These are phyloP conservation scores for Aspergillus uvarum DNA, from an alignment of 2,329 filamentous ascomycete species.

Conservation along the genomic window DNA sequence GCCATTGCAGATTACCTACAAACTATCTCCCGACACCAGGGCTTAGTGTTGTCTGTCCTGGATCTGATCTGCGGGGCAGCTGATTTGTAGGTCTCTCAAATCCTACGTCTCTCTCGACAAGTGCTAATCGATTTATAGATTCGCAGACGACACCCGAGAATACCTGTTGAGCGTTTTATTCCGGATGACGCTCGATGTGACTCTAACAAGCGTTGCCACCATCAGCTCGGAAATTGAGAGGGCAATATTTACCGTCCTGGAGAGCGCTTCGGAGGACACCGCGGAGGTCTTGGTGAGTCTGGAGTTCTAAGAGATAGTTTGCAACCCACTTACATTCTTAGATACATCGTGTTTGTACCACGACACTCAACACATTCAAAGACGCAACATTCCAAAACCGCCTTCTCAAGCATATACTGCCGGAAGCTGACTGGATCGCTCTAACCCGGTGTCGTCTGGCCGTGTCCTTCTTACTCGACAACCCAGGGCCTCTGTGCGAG, in stretches of 20 bases:
- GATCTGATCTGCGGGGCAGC: slow-evolving; percentile 33
- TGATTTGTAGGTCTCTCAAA: slow-evolving; percentile 27
- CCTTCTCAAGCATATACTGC: slow-evolving; percentile 42
- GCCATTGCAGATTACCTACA: slow-evolving; percentile 11
- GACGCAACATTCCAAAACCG: slow-evolving; percentile 41
- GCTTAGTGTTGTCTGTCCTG: slow-evolving; percentile 35
- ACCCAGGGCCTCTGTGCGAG: slow-evolving; percentile 28
- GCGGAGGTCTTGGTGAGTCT: slow-evolving; percentile 25
- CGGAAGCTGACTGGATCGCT: slow-evolving; percentile 38
- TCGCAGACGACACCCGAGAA: slow-evolving; percentile 33
- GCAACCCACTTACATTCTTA: slow-evolving; percentile 19
- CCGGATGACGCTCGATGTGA: slow-evolving; percentile 39
- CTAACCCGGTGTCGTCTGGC: slow-evolving; percentile 44
- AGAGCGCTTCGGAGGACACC: slow-evolving; percentile 23
- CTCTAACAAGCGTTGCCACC: slow-evolving; percentile 29
- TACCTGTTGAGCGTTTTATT: slow-evolving; percentile 35
- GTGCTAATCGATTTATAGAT: slow-evolving; percentile 26
- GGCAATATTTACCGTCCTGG: slow-evolving; percentile 33
- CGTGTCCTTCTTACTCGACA: slow-evolving; percentile 34
- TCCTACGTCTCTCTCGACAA: not conserved
- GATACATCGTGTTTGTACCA: slow-evolving; percentile 30
- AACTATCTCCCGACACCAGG: slow-evolving; percentile 15
- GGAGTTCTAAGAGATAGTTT: not conserved
- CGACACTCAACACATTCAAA: slow-evolving; percentile 36
- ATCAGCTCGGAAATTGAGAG: slow-evolving; percentile 36